These are phyloP conservation scores for Drosera capensis DNA, from an alignment of 148 eudicot genomes.

Conservation along the genomic window DNA sequence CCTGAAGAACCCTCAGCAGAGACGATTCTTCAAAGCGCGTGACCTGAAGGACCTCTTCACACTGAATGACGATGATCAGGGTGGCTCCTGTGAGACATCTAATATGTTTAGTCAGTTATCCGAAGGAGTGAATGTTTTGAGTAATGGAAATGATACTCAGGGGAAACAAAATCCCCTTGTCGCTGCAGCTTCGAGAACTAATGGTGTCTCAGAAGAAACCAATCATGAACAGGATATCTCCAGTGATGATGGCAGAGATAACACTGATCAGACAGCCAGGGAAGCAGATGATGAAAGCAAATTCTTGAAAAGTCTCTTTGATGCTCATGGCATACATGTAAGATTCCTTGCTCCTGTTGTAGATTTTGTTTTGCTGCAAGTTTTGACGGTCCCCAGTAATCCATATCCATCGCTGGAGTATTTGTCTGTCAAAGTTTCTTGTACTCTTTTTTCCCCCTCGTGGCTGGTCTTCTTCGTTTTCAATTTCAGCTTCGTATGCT, in stretches of 20 bases:
- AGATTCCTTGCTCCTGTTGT: constrained; percentile 20
- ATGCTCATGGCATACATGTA: constrained; percentile 93
- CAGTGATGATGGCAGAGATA: constrained; percentile 27
- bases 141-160: constrained; percentile 27
- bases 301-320: constrained; percentile 67
- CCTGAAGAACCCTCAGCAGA: constrained; percentile 90
- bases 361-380: background rate
- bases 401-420: background rate
- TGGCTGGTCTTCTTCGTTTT: background rate
- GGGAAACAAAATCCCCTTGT: constrained; percentile 11
- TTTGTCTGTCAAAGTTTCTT: background rate
- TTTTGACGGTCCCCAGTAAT: background rate
- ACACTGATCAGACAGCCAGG: constrained; percentile 17
- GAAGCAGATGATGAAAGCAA: constrained; percentile 52
- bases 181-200: constrained; percentile 11
- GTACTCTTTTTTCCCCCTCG: background rate
- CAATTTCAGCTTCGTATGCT: background rate
- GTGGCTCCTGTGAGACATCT: constrained; percentile 73
- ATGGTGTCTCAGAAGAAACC: constrained; percentile 13
- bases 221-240: constrained; percentile 12
- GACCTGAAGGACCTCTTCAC: constrained; percentile 86
- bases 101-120: constrained; percentile 67
- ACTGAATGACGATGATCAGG: constrained; percentile 51
- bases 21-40: constrained; percentile 84
- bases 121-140: constrained; percentile 60